phyloP scores from a whole-genome alignment of 2,329 filamentous ascomycete genomes.

The Phialophora tarda region DNA sequence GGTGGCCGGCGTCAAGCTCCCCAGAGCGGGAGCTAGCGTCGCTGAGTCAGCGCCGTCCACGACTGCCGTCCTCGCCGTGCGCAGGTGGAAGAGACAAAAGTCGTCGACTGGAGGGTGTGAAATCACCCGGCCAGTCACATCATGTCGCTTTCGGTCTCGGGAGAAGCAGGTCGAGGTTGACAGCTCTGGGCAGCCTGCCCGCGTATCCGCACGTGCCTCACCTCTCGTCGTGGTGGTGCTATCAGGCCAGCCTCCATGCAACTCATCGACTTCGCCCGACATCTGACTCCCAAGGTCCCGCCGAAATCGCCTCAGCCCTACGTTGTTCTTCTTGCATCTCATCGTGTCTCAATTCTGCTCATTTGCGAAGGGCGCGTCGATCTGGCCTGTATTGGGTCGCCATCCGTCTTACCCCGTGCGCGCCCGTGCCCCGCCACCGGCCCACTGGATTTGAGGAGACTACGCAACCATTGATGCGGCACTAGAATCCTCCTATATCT shows the following conservation, averaged over 20 bases:
- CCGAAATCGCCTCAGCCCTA: constrained; percentile 1
- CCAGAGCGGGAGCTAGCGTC: neutral
- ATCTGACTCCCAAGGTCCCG: neutral
- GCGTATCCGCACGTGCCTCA: neutral
- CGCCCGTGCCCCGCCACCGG: neutral
- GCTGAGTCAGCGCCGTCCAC: neutral
- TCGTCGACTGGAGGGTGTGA: neutral
- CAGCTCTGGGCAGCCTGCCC: neutral
- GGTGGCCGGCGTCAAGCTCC: neutral
- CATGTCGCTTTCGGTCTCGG: neutral
- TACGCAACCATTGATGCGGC: neutral
- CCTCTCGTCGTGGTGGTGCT: neutral
- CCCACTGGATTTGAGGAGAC: neutral
- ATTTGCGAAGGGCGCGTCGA: neutral
- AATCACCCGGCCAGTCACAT: neutral
- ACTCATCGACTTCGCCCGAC: neutral
- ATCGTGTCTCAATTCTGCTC: neutral
- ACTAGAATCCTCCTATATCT: neutral
- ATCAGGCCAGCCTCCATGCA: neutral
- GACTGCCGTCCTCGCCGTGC: too few relatives aligned
- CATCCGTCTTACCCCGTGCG: neutral
- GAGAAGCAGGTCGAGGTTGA: neutral
- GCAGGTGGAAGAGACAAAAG: neutral
- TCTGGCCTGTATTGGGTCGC: neutral
- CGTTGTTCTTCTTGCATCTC: neutral